These are phyloP conservation scores for Lepidopterella palustris DNA, from an alignment of 495 filamentous ascomycete species.

Conservation along the genomic window DNA sequence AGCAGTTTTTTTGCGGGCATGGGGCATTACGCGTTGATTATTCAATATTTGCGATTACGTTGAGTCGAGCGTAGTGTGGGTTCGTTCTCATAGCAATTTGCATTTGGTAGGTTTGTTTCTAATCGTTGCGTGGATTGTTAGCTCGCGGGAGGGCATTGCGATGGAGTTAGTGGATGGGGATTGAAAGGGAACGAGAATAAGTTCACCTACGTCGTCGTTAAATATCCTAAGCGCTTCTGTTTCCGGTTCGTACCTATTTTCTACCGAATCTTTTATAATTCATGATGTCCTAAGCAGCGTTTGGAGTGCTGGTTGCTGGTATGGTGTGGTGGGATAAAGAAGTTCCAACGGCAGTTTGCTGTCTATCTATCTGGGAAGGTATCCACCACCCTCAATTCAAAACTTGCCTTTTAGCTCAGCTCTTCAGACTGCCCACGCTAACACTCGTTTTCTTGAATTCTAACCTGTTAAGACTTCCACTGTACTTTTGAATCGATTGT, in stretches of 20 bases:
- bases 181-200: no score
- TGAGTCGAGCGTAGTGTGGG: no score
- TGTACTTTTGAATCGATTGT: no score
- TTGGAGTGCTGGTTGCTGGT: background rate
- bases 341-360: no score
- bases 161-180: background rate
- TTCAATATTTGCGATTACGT: background rate
- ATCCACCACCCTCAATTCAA: no score
- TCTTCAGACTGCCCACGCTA: no score
- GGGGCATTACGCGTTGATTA: background rate
- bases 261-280: background rate
- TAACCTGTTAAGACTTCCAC: no score
- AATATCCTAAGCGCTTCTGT: background rate
- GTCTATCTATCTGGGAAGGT: no score
- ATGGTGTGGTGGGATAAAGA: background rate
- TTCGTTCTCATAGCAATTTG: no score
- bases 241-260: background rate
- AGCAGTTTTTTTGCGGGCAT: background rate
- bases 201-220: background rate
- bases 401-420: no score
- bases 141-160: background rate
- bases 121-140: background rate
- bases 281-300: background rate
- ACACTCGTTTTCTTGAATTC: no score
- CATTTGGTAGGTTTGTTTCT: no score